phyloP scores from a whole-genome alignment of 139 green algal genomes.

The Edaphochlamys debaryana region DNA sequence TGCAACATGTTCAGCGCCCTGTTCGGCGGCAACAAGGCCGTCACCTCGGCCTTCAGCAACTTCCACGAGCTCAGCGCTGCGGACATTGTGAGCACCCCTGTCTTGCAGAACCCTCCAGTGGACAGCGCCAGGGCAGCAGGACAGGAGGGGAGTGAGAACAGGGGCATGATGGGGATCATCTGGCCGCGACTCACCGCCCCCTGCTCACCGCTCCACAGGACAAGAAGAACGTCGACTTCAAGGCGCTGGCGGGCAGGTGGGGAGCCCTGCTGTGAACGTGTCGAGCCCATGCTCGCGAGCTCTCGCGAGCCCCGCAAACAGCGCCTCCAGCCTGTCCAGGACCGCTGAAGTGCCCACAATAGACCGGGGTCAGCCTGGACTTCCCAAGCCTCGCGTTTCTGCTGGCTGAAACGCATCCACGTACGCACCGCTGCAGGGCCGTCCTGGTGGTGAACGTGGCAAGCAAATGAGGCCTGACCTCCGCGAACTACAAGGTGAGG shows the following conservation, averaged over 20 bases:
- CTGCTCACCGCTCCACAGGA: not conserved
- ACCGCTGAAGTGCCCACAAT: too few relatives aligned
- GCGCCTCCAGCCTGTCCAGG: too few relatives aligned
- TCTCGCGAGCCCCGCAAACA: too few relatives aligned
- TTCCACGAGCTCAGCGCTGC: constrained; percentile 26
- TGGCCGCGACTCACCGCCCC: not conserved
- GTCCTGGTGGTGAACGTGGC: constrained; percentile 20
- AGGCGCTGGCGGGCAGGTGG: not conserved
- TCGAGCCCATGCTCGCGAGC: too few relatives aligned
- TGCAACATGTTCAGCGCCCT: not conserved
- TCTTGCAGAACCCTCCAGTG: too few relatives aligned
- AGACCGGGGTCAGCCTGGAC: too few relatives aligned
- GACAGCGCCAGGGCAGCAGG: too few relatives aligned
- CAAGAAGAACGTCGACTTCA: constrained; percentile 25
- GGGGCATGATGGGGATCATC: not conserved
- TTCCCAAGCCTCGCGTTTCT: too few relatives aligned
- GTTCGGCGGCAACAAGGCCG: not conserved
- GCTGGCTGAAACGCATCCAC: not conserved
- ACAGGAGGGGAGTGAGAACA: too few relatives aligned
- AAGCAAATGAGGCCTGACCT: constrained; percentile 31
- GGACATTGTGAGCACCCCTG: constrained; percentile 7
- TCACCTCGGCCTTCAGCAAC: not conserved
- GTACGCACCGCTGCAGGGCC: not conserved
- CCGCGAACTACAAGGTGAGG: constrained; percentile 29
- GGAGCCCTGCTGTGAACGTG: too few relatives aligned